Conservation (phyloP, 2,329 filamentous ascomycete species). For the Dendrostoma leiphaemia region DNA sequence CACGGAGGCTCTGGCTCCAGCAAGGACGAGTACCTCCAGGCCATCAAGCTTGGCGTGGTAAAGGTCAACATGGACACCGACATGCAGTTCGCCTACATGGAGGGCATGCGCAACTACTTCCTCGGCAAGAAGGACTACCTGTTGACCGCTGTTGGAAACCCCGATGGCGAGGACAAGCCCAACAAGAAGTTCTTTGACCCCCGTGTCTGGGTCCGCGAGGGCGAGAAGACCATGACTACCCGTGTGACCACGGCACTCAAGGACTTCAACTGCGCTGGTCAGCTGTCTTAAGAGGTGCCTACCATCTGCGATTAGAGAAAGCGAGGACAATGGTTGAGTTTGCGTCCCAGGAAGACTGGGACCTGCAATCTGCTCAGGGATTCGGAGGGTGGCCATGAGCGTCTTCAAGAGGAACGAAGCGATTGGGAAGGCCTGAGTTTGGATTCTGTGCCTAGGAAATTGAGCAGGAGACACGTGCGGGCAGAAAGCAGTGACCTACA, state of each 20-base stretch:
- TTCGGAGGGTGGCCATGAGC: too few relatives aligned
- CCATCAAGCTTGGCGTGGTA: slow-evolving; percentile 90
- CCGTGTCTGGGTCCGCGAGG: slow-evolving; percentile 92
- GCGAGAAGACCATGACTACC: slow-evolving; percentile 92
- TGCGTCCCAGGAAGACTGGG: too few relatives aligned
- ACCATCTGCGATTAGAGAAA: neutral
- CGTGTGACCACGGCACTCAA: slow-evolving; percentile 78
- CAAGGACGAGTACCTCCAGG: slow-evolving; percentile 86
- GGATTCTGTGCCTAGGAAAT: slow-evolving; percentile 9
- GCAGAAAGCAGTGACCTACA: slow-evolving; percentile 3
- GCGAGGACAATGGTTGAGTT: neutral
- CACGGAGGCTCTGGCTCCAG: slow-evolving; percentile 92
- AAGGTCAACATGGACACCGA: slow-evolving; percentile 99
- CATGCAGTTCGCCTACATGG: slow-evolving; percentile 91
- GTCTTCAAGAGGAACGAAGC: neutral
- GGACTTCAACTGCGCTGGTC: slow-evolving; percentile 85
- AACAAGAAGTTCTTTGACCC: slow-evolving; percentile 98
- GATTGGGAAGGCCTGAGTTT: neutral
- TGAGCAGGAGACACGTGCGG: slow-evolving; percentile 1
- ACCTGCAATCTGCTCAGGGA: too few relatives aligned
- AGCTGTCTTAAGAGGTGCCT: slow-evolving; percentile 60
- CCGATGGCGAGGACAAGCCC: slow-evolving; percentile 85
- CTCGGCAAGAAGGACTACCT: slow-evolving; percentile 95
- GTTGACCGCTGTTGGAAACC: slow-evolving; percentile 83
- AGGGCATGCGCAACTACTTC: slow-evolving; percentile 92